Conservation (phyloP, 2,329 filamentous ascomycete genomes). For the Plectosphaerella plurivora region DNA sequence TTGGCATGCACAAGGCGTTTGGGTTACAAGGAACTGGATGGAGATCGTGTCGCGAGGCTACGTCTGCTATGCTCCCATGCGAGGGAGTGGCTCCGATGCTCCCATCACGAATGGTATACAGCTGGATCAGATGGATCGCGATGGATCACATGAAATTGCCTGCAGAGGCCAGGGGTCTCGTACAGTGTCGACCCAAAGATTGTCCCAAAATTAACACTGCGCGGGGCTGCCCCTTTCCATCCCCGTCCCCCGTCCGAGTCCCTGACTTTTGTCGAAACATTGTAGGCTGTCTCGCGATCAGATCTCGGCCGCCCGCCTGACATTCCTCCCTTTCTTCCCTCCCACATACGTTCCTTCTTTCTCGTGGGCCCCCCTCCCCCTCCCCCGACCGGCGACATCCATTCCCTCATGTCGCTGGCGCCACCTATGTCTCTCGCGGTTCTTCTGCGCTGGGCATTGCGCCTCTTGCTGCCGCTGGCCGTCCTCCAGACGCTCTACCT, state of each 20-base stretch:
- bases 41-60: no score
- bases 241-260: background rate
- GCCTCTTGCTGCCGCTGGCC: conserved; percentile 59
- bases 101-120: no score
- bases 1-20: background rate
- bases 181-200: background rate
- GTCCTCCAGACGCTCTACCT: conserved; percentile 70
- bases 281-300: background rate
- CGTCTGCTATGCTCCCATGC: no score
- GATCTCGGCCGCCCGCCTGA: background rate
- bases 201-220: background rate
- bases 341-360: background rate
- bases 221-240: background rate
- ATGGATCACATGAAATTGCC: background rate
- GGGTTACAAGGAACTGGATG: background rate
- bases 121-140: no score
- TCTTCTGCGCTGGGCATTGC: conserved; percentile 52
- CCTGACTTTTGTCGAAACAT: background rate
- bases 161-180: background rate
- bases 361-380: background rate
- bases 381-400: no score
- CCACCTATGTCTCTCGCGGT: conserved; percentile 47
- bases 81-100: no score
- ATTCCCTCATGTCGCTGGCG: background rate
- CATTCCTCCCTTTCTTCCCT: background rate